Conservation (phyloP, 495 filamentous ascomycete genomes). For the Penicillium flavigenum region DNA sequence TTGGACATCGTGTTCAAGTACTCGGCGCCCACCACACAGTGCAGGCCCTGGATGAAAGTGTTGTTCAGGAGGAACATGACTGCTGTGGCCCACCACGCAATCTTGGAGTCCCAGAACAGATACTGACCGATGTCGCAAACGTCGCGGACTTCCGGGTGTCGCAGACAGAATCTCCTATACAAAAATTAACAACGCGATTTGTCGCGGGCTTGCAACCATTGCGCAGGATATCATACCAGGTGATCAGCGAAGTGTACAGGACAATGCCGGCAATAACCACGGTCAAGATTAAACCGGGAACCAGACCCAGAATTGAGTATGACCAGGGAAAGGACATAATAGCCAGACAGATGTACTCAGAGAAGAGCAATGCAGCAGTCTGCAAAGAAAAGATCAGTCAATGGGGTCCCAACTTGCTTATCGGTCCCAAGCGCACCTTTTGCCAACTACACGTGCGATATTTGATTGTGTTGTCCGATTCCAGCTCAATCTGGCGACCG, state of each 20-base stretch:
- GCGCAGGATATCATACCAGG: slow-evolving; percentile 58
- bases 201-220: not conserved
- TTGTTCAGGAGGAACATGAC: slow-evolving; percentile 91
- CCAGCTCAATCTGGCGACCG: slow-evolving; percentile 72
- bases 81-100: slow-evolving; percentile 81
- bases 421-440: slow-evolving; percentile 54
- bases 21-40: slow-evolving; percentile 74
- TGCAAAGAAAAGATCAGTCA: slow-evolving; percentile 30
- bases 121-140: slow-evolving; percentile 90
- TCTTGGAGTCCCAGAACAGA: slow-evolving; percentile 75
- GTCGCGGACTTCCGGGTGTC: slow-evolving; percentile 83
- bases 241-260: slow-evolving; percentile 78
- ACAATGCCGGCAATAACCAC: slow-evolving; percentile 71
- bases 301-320: slow-evolving; percentile 79
- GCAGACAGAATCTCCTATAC: slow-evolving; percentile 74
- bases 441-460: slow-evolving; percentile 90
- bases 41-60: slow-evolving; percentile 82
- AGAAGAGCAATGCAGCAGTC: slow-evolving; percentile 84
- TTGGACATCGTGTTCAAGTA: slow-evolving; percentile 83
- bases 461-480: slow-evolving; percentile 76
- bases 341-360: slow-evolving; percentile 88
- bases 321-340: slow-evolving; percentile 95
- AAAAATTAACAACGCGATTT: not conserved
- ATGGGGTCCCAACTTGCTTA: not conserved
- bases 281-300: slow-evolving; percentile 83